These are phyloP conservation scores for Plantago major DNA, from an alignment of 257 asterid species.

Conservation along the genomic window DNA sequence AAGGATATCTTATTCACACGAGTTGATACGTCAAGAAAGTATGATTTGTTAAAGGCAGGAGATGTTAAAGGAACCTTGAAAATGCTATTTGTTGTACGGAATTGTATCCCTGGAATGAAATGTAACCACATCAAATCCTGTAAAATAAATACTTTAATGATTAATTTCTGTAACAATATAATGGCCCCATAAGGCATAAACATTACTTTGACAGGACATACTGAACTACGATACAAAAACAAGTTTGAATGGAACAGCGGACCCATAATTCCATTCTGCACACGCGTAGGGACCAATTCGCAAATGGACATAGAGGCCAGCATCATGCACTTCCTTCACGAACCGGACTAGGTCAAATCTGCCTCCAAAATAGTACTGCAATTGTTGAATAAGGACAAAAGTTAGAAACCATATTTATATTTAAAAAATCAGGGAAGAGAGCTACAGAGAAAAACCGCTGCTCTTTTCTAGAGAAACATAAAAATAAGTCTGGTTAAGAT, in stretches of 20 bases:
- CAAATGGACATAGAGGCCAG: conserved; percentile 69
- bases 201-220: background rate
- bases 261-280: conserved; percentile 95
- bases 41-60: background rate
- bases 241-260: conserved; percentile 19
- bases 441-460: background rate
- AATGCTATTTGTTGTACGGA: conserved; percentile 52
- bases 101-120: conserved; percentile 70
- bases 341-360: conserved; percentile 71
- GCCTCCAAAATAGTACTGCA: conserved; percentile 66
- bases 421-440: conserved; percentile 5
- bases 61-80: conserved; percentile 39
- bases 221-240: conserved; percentile 8
- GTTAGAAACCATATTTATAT: conserved; percentile 3
- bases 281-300: conserved; percentile 84
- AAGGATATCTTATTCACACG: conserved; percentile 15
- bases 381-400: conserved; percentile 11
- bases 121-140: conserved; percentile 84
- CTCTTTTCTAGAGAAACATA: background rate
- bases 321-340: conserved; percentile 63
- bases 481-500: too few species aligned
- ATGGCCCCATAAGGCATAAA: background rate
- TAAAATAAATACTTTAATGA: background rate
- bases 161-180: background rate
- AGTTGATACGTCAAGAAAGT: conserved; percentile 3